Percentiles rank a stretch among this genome's conserved stretches.
Conservation (phyloP, 2,329 filamentous ascomycete genomes). For the Penicillium concentricum region DNA sequence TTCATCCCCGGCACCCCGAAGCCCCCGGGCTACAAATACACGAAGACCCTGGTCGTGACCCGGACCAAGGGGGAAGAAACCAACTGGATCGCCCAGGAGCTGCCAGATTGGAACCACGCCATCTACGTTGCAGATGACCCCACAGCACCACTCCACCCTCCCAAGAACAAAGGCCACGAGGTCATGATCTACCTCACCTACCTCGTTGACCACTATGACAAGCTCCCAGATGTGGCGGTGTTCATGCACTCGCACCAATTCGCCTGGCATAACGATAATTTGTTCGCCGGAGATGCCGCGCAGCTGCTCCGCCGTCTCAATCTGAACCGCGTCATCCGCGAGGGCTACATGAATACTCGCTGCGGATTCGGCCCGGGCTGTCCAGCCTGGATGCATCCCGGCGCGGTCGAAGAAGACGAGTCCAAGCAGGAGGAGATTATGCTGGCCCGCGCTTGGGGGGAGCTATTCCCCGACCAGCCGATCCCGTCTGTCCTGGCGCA, state of each 20-base stretch:
- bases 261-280: conserved; percentile 61
- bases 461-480: conserved; percentile 47
- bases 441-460: conserved; percentile 48
- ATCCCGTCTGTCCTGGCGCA: conserved; percentile 55
- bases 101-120: conserved; percentile 50
- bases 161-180: conserved; percentile 62
- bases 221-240: conserved; percentile 57
- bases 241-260: conserved; percentile 60
- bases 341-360: conserved; percentile 61
- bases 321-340: conserved; percentile 50
- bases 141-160: conserved; percentile 50
- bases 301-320: conserved; percentile 54
- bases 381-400: conserved; percentile 57
- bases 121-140: conserved; percentile 56
- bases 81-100: conserved; percentile 54
- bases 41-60: conserved; percentile 55
- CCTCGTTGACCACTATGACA: conserved; percentile 62
- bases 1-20: conserved; percentile 41
- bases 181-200: conserved; percentile 63
- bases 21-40: conserved; percentile 51
- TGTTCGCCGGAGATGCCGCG: conserved; percentile 51
- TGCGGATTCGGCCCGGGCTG: conserved; percentile 60
- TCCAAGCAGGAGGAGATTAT: conserved; percentile 49
- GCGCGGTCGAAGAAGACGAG: conserved; percentile 39
- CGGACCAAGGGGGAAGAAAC: conserved; percentile 53